Conservation (phyloP, 1,284 basidiomycete genomes). For the Binderoboletus segoi region DNA sequence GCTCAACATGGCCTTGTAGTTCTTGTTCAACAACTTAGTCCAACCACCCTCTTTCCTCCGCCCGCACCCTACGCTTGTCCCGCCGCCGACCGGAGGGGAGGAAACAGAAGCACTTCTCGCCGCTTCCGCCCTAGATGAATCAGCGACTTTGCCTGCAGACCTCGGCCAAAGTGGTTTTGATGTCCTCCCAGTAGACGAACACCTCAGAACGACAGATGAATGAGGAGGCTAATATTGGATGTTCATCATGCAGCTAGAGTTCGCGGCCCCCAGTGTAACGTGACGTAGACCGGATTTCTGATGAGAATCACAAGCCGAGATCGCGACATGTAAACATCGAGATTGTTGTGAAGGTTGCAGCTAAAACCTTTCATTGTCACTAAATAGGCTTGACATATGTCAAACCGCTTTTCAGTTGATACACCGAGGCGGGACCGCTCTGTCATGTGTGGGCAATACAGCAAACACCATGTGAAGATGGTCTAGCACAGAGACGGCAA, state of each 20-base stretch:
- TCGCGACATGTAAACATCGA: background rate
- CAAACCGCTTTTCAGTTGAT: constrained; percentile 6
- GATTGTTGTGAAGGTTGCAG: background rate
- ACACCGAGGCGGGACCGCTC: constrained; percentile 18
- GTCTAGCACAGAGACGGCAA: background rate
- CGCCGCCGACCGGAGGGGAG: constrained; percentile 42
- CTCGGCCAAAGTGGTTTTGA: constrained; percentile 72
- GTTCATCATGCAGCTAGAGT: background rate
- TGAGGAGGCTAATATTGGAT: constrained; percentile 2
- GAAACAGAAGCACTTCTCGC: constrained; percentile 53
- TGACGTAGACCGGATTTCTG: background rate
- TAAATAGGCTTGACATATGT: background rate
- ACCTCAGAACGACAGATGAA: constrained; percentile 33
- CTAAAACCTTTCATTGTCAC: background rate
- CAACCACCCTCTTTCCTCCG: constrained; percentile 61
- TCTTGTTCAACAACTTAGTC: constrained; percentile 80
- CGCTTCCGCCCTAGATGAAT: constrained; percentile 63
- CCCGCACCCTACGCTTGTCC: constrained; percentile 34
- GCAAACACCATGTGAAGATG: constrained; percentile 1
- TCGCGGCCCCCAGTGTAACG: background rate
- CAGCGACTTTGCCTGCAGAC: constrained; percentile 72
- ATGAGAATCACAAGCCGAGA: background rate
- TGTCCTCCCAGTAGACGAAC: constrained; percentile 60
- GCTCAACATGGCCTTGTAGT: constrained; percentile 44
- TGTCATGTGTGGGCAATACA: background rate